Percentiles rank a stretch among this genome's conserved stretches.
phyloP scores from a whole-genome alignment of 1,139 yeast species.

The Scheffersomyces parashehatae region DNA sequence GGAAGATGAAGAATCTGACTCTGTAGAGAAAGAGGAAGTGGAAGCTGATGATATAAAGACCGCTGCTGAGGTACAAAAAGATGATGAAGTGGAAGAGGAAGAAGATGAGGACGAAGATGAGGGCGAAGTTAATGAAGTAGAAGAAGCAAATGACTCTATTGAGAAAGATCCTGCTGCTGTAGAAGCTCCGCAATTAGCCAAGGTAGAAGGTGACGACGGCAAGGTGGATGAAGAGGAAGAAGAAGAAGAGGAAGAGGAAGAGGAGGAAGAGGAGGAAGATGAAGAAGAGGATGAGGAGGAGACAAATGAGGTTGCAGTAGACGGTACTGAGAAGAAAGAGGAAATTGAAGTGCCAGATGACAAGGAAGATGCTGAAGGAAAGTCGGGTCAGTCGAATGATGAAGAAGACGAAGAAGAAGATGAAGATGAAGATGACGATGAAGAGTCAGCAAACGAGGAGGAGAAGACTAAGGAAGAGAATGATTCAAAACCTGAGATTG shows the following conservation, averaged over 20 bases:
- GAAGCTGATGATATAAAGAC: not conserved
- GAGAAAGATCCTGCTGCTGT: not conserved
- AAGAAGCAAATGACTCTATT: conserved; percentile 1
- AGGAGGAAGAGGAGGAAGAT: not conserved
- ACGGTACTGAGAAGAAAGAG: not conserved
- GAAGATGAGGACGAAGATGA: not conserved
- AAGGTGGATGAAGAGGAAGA: not conserved
- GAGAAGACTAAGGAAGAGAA: conserved; percentile 1
- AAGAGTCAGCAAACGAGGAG: not conserved
- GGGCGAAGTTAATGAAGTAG: not conserved
- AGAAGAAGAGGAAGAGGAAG: not conserved
- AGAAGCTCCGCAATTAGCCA: not conserved
- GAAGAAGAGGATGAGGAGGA: not conserved
- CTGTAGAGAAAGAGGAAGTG: conserved; percentile 1
- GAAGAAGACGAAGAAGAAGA: conserved; percentile 1
- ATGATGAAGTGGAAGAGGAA: not conserved
- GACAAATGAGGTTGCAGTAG: not conserved
- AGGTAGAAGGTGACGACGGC: not conserved
- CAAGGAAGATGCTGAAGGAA: not conserved
- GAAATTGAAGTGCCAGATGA: conserved; percentile 1
- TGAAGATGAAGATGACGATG: not conserved
- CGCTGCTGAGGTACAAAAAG: not conserved
- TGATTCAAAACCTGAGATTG: not conserved
- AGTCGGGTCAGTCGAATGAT: not conserved
- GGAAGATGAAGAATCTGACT: not conserved